These are phyloP conservation scores for Albophoma yamanashiensis DNA, from an alignment of 2,329 filamentous ascomycete genomes.

Conservation along the genomic window DNA sequence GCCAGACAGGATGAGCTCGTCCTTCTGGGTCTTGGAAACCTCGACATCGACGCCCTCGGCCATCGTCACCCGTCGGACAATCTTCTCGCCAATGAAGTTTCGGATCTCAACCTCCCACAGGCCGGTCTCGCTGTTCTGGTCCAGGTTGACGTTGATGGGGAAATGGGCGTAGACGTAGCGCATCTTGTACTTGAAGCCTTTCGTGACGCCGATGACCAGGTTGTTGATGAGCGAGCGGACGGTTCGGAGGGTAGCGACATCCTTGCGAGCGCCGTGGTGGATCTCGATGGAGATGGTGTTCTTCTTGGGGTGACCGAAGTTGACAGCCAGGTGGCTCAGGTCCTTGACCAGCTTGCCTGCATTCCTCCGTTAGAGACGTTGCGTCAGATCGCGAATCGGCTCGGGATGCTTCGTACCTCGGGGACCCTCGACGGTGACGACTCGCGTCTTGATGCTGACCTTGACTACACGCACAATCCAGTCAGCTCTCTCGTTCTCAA, in stretches of 20 bases:
- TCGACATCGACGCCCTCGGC: constrained; percentile 82
- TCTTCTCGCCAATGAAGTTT: constrained; percentile 99
- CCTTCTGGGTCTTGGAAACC: constrained; percentile 88
- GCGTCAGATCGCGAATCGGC: neutral
- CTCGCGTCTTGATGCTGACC: constrained; percentile 91
- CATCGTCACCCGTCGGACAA: constrained; percentile 86
- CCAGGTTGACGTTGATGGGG: constrained; percentile 99
- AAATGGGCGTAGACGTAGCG: constrained; percentile 99
- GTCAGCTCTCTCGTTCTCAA: constrained; percentile 16
- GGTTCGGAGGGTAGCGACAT: constrained; percentile 93
- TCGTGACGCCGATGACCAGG: constrained; percentile 95
- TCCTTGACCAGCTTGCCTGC: constrained; percentile 93
- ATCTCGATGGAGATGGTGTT: constrained; percentile 91
- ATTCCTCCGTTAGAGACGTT: constrained; percentile 6
- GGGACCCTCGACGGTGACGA: constrained; percentile 95
- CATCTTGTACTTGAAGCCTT: constrained; percentile 99
- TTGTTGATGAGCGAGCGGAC: constrained; percentile 98
- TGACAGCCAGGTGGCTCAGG: constrained; percentile 91
- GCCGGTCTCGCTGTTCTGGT: constrained; percentile 89
- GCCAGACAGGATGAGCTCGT: constrained; percentile 85
- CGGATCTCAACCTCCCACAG: constrained; percentile 92
- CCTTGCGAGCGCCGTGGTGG: constrained; percentile 97
- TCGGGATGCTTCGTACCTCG: constrained; percentile 51
- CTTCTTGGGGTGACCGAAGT: constrained; percentile 81
- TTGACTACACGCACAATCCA: constrained; percentile 57